A percentile compares a stretch with the other conserved stretches of the same genome.
phyloP scores from a whole-genome alignment of 129 eudicot genomes.

The Tagetes erecta region DNA sequence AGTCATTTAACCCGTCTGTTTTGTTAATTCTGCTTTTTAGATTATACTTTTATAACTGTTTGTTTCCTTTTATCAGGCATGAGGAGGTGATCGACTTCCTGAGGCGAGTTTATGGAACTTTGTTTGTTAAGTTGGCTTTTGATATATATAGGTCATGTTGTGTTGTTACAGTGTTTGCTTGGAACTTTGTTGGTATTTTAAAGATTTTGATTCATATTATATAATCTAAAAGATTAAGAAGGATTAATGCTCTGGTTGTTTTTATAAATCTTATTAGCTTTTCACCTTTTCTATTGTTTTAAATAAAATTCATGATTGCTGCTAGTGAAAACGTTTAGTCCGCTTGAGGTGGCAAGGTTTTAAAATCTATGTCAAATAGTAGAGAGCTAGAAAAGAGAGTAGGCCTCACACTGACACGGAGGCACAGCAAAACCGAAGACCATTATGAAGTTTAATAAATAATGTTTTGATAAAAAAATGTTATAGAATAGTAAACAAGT shows the following conservation, averaged over 20 bases:
- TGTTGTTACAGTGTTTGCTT: slow-evolving; percentile 39
- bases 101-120: slow-evolving; percentile 22
- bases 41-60: neutral
- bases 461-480: too few relatives aligned
- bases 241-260: neutral
- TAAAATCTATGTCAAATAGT: too few relatives aligned
- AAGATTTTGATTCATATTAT: slow-evolving; percentile 11
- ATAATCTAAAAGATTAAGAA: neutral
- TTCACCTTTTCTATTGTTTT: neutral
- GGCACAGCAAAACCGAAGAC: too few relatives aligned
- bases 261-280: neutral
- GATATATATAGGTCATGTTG: slow-evolving; percentile 28
- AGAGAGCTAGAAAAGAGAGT: too few relatives aligned
- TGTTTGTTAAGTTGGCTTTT: slow-evolving; percentile 19
- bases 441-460: too few relatives aligned
- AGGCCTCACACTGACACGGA: too few relatives aligned
- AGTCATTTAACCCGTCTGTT: neutral
- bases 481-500: too few relatives aligned
- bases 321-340: too few relatives aligned
- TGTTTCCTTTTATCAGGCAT: slow-evolving; percentile 49
- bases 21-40: neutral
- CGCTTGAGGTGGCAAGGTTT: too few relatives aligned
- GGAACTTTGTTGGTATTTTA: slow-evolving; percentile 21
- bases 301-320: too few relatives aligned
- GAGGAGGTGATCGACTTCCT: slow-evolving; percentile 32